These are phyloP conservation scores for Hordeum pubiflorum DNA, from an alignment of 202 grass and related monocot genomes.

Conservation along the genomic window DNA sequence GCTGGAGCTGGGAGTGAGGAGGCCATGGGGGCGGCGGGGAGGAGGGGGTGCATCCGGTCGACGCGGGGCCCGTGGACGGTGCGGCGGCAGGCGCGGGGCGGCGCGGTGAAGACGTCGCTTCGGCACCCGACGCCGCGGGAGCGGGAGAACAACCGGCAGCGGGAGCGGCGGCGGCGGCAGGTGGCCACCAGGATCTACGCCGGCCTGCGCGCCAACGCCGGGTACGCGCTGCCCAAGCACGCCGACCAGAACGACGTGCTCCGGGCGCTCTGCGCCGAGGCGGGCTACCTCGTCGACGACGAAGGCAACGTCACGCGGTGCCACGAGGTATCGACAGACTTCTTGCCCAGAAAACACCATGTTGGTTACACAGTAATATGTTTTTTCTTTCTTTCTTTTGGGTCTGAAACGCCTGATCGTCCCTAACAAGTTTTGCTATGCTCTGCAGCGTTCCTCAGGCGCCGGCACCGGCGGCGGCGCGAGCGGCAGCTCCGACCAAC, in stretches of 20 bases:
- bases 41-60: slow-evolving; percentile 61
- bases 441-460: background rate
- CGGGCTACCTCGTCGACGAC: slow-evolving; percentile 71
- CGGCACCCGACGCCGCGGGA: slow-evolving; percentile 62
- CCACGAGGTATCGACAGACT: slow-evolving; percentile 2
- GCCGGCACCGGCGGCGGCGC: background rate
- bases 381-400: too few relatives aligned
- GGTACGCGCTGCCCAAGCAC: slow-evolving; percentile 75
- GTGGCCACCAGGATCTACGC: slow-evolving; percentile 72
- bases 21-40: background rate
- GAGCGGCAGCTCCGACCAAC: slow-evolving; percentile 11
- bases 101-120: slow-evolving; percentile 45
- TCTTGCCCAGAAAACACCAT: background rate
- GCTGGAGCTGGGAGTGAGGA: slow-evolving; percentile 25
- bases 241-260: slow-evolving; percentile 95
- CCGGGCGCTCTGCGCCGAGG: slow-evolving; percentile 72
- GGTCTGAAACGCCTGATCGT: background rate
- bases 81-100: slow-evolving; percentile 42
- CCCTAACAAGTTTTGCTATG: background rate
- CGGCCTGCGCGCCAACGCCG: slow-evolving; percentile 55
- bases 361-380: slow-evolving; percentile 1
- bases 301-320: slow-evolving; percentile 59
- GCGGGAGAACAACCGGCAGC: slow-evolving; percentile 79
- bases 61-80: slow-evolving; percentile 80
- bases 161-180: slow-evolving; percentile 60